A percentile compares a stretch with the other conserved stretches of the same genome.
These are phyloP conservation scores for Hyaloscypha variabilis DNA, from an alignment of 495 filamentous ascomycete genomes.

Conservation along the genomic window DNA sequence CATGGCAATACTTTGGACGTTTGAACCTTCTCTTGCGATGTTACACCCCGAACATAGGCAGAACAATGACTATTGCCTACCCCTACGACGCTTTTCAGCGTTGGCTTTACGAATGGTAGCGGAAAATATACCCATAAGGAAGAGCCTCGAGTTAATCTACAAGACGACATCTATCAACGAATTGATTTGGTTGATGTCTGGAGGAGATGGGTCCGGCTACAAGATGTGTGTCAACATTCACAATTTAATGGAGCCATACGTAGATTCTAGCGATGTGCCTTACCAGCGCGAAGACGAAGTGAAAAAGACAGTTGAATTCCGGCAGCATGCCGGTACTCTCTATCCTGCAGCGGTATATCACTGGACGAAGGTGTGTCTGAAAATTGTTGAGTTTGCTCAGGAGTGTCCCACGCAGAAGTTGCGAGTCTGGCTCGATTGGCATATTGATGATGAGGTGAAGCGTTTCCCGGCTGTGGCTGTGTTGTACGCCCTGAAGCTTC, in stretches of 20 bases:
- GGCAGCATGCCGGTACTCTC: conserved; percentile 39
- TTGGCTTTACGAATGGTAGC: neutral
- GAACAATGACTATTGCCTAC: neutral
- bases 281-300: neutral
- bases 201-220: neutral
- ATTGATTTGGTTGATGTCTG: neutral
- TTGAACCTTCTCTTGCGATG: neutral
- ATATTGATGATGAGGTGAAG: neutral
- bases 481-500: neutral
- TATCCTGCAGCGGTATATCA: conserved; percentile 32
- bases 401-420: neutral
- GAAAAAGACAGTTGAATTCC: conserved; percentile 42
- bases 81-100: neutral
- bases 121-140: neutral
- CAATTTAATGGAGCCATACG: neutral
- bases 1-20: neutral
- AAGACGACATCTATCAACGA: neutral
- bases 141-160: neutral
- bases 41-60: neutral
- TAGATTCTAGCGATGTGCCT: neutral
- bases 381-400: conserved; percentile 33
- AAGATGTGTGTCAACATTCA: neutral
- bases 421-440: neutral
- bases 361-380: conserved; percentile 36
- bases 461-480: neutral